A percentile compares a stretch with the other conserved stretches of the same genome.
Conservation (phyloP, 2,329 filamentous ascomycete species). For the Lecanicillium sp. region DNA sequence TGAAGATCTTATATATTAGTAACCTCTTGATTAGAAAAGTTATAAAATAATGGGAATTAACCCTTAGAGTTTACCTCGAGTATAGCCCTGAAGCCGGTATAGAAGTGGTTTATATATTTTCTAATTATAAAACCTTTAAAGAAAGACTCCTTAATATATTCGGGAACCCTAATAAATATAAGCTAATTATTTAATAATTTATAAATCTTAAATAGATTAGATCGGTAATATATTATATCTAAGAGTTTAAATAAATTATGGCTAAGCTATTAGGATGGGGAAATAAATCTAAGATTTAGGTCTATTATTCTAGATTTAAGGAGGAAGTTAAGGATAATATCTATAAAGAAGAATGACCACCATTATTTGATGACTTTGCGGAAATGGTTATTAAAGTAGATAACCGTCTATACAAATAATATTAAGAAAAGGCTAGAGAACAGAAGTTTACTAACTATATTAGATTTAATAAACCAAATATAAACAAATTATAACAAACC, state of each 20-base stretch:
- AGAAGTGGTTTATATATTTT: neutral
- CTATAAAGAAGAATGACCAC: too few relatives aligned
- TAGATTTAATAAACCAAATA: neutral
- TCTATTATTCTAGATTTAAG: too few relatives aligned
- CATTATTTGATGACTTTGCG: too few relatives aligned
- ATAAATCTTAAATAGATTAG: neutral
- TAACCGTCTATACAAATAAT: neutral
- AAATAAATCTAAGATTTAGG: too few relatives aligned
- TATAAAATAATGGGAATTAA: neutral
- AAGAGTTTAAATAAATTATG: neutral
- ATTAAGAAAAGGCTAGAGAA: neutral
- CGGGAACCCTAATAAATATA: neutral
- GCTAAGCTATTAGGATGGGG: too few relatives aligned
- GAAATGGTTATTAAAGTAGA: too few relatives aligned
- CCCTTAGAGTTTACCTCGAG: neutral
- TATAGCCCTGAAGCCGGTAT: neutral
- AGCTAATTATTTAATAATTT: neutral
- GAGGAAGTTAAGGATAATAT: too few relatives aligned
- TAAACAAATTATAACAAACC: neutral
- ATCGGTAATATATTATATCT: neutral
- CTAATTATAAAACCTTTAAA: neutral
- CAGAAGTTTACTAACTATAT: neutral
- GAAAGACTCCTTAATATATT: neutral
- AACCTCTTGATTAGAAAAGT: neutral
- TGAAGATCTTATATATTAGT: neutral